A percentile compares a stretch with the other conserved stretches of the same genome.
phyloP scores from a whole-genome alignment of 225 moss, liverwort and hornwort species.

The Ulota crispa region DNA sequence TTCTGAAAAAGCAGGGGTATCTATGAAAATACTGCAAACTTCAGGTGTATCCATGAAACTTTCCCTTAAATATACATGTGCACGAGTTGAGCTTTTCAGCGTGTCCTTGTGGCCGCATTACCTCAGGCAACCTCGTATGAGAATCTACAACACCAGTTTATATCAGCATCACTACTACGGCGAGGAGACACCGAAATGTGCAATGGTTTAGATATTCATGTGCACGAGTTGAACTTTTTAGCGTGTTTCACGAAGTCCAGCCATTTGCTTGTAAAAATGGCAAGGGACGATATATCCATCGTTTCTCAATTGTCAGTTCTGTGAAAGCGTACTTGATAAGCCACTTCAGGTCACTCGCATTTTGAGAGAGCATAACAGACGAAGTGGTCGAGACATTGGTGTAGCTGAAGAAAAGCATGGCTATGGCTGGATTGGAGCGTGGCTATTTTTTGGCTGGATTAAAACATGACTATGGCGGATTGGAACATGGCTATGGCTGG shows the following conservation, averaged over 20 bases:
- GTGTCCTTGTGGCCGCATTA: not conserved
- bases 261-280: no score
- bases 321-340: not conserved
- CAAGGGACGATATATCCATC: no score
- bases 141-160: constrained; percentile 11
- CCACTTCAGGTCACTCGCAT: not conserved
- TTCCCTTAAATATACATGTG: no score
- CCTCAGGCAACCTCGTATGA: constrained; percentile 20
- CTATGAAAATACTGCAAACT: no score
- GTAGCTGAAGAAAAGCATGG: not conserved
- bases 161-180: no score
- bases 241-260: no score
- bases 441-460: not conserved
- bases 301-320: not conserved
- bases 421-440: not conserved
- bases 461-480: not conserved
- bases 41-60: no score
- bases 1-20: no score
- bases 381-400: not conserved
- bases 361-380: not conserved
- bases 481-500: not conserved
- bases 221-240: not conserved
- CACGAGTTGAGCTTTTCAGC: no score
- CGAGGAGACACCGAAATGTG: not conserved
- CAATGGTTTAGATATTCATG: not conserved